Percentiles rank a stretch among this genome's conserved stretches.
These are phyloP conservation scores for Apiotrichum domesticum DNA, from an alignment of 1,284 basidiomycete genomes.

Conservation along the genomic window DNA sequence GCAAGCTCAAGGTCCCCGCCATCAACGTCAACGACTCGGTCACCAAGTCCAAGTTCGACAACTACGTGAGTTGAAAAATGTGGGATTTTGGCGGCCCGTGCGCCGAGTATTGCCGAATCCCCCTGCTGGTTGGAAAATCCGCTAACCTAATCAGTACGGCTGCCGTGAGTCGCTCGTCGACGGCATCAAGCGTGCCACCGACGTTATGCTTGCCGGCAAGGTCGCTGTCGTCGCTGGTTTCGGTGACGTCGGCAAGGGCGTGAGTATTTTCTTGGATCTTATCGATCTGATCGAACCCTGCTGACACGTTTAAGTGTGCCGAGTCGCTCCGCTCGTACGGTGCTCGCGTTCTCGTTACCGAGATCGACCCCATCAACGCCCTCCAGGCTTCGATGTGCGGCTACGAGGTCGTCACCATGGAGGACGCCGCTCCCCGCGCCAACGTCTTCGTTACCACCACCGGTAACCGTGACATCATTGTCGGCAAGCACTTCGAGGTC, in stretches of 20 bases:
- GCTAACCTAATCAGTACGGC: constrained; percentile 62
- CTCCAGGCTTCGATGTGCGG: constrained; percentile 99
- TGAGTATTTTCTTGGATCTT: too few relatives aligned
- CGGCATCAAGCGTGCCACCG: constrained; percentile 99
- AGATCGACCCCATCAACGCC: constrained; percentile 99
- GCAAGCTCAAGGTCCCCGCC: constrained; percentile 92
- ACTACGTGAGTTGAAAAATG: constrained; percentile 44
- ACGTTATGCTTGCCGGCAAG: constrained; percentile 99
- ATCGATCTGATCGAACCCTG: too few relatives aligned
- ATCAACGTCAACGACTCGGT: constrained; percentile 99
- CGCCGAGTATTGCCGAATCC: neutral
- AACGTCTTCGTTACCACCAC: constrained; percentile 99
- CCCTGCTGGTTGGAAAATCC: too few relatives aligned
- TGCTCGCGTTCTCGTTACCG: constrained; percentile 90
- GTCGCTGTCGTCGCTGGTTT: constrained; percentile 97
- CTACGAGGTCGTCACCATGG: constrained; percentile 98
- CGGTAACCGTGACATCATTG: constrained; percentile 98
- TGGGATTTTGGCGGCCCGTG: neutral
- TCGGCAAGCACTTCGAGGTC: constrained; percentile 78
- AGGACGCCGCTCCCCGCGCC: constrained; percentile 79
- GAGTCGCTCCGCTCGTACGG: constrained; percentile 96
- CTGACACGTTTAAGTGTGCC: constrained; percentile 56
- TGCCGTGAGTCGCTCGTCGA: constrained; percentile 99
- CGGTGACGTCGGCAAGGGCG: constrained; percentile 97
- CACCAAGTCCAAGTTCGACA: constrained; percentile 97